Base-by-base conservation (phyloP, 768 basidiomycete species). In the Rossbeevera mucosa region DNA sequence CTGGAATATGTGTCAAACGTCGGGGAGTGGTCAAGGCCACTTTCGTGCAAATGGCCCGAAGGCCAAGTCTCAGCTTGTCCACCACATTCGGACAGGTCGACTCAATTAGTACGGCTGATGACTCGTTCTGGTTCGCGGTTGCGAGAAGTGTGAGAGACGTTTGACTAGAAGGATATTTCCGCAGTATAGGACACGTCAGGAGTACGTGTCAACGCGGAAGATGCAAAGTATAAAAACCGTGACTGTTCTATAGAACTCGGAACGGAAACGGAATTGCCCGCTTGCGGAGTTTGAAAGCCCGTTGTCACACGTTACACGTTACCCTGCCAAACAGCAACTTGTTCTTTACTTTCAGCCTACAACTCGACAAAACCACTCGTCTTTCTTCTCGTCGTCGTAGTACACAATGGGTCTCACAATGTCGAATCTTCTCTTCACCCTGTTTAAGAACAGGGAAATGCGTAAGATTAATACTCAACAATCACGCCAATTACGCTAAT, bases 401-500 rank as follows among this genome's bases (percentile, higher is more conserved):
- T 48, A 66, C 74, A 74, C 63, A 70, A 91, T 91, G 89, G 89
- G 89, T 82, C 74, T 91, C 55, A 80, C 81, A 13, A 73, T 91
- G 56, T 91, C 88, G 61, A 75, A 75, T 61, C 71, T 94, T 44
- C 82, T 97, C 65, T 78, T 82, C 46, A 81, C 82, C 71, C 81
- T 99, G 68, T 94, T 97, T 65, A 94, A 94, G 74, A 97, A 96
- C 81, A 95, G 88, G 83, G 95, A 99, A 77, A 98, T 99, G 95
- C 93, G 94, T 96, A 73, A 71, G 94, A 75, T 58, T 63, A 55
- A 55, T 60, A 61, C 42, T 18, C 51, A 38, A 9, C 29, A 6
- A 20, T 8, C 26, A 5, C 31, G 59, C 59, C 64, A 64, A 30
- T 66, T 58, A 50, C 57, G 64, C 51, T 55, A 21, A 55, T 43